Evolutionary conservation across 148 eudicot genomes (phyloP), one percentile per base, ranked within the genome.

Genomic region (Amaranthus hypochondriacus): DNA sequence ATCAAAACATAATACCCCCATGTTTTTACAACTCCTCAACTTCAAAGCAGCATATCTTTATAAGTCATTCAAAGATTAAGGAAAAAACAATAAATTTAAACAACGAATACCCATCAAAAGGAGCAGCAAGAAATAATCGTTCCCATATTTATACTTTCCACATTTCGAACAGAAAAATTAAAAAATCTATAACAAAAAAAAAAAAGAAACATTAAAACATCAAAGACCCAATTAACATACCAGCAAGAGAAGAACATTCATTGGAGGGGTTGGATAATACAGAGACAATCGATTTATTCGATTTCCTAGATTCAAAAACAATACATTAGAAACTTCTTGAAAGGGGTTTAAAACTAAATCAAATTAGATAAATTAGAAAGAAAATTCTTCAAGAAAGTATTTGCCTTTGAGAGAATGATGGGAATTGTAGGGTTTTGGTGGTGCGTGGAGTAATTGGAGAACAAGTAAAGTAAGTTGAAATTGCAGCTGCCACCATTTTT

Each of bases 401-500:
- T 48, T 76, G 83, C 88, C 89, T 67, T 44, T 43, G 79, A 6
- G 73, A 67, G 60, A 73, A 8, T 0, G 59, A 56, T 1, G 78
- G 52, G 43, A 80, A 47, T 9, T 85, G 52, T 2, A 79, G 48
- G 7, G 72, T 52, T 76, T 70, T 74, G 66, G 63, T 43, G 2
- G 51, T 43, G 5, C 28, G 66, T 67, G 80, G 50, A 62, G 84
- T 0, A 11, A 71, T 48, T n/a, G 78, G 61, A 5, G 87, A 67
- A 48, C 76, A 69, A 57, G 74, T 70, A 3, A 78, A 71, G 9
- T 85, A 48, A n/a, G 90, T 50, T 44, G 90, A 81, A 21, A 86
- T 78, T 60, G 90, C 83, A 49, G 83, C 59, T 56, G 86, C 76
- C 75, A 65, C 86, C 87, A 80, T 84, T 84, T 69, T 43, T 64